Base-by-base conservation (phyloP, 768 basidiomycete genomes). In the Gymnopilus dilepis region DNA sequence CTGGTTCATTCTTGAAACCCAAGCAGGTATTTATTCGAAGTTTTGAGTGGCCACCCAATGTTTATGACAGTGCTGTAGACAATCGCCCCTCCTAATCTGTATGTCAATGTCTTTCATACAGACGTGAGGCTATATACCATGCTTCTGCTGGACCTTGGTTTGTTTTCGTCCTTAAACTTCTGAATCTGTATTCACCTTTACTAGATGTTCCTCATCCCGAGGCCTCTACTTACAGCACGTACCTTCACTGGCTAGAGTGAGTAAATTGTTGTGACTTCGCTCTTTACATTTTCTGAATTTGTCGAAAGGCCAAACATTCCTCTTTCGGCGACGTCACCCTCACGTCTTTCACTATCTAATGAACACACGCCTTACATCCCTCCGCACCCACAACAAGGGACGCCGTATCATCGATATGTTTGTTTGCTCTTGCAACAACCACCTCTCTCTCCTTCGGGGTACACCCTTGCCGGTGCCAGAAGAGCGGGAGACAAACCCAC, bases 381-480 rank as follows among this genome's bases (percentile, higher is more conserved):
- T 5, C 97, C 96, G 4, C 95, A 97, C 66, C 97, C 97, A 3
- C 91, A 94, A 71, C 84, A 84, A 37, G 95, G 95, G 52, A 90
- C 95, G 11, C 86, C 87, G 0, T 95, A 93, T 75, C 97, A 99
- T 76, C 94, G 97, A 63, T 97, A 97, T 73, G 84, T 87, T 8
- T 66, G 90, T 43, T 78, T 97, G 28, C 78, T 97, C 28, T 81
- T 96, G 48, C 88, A 86, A 9, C 94, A 97, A 67, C 80, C 84
- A 31, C 76, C 80, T 9, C 64, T 74, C 34, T 73, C 63, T n/a
- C 65, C 63, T 1, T 58, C 67, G 17, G 67, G 69, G 31, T 78
- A 81, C 67, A 72, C 75, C 34, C 73, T 73, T 42, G 76, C 76
- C 58, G 67, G 72, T 24, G 73, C 74, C 43, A 70, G 73, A 34